These are phyloP conservation scores for Corynascus novoguineensis DNA, from an alignment of 495 filamentous ascomycete species.

Conservation along the genomic window DNA sequence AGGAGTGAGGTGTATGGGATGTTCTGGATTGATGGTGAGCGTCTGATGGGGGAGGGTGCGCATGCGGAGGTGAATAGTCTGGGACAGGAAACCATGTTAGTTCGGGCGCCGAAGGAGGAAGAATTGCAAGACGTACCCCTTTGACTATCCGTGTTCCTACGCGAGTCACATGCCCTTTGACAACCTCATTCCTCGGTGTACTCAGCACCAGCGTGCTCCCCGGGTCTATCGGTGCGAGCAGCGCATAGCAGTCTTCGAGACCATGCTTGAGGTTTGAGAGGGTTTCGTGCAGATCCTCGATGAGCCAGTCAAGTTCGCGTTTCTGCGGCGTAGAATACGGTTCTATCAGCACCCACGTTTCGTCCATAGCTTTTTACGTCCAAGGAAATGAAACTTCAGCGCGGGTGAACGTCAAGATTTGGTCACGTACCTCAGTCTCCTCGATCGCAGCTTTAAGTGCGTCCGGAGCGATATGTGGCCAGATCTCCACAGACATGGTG, in stretches of 20 bases:
- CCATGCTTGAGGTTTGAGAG: constrained; percentile 73
- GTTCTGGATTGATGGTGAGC: constrained; percentile 46
- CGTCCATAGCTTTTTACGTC: constrained; percentile 12
- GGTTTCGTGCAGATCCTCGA: constrained; percentile 69
- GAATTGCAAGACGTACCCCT: constrained; percentile 47
- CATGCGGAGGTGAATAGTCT: constrained; percentile 47
- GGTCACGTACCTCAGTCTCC: constrained; percentile 59
- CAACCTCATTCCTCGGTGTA: constrained; percentile 76
- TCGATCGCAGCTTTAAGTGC: constrained; percentile 62
- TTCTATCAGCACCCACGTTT: constrained; percentile 35
- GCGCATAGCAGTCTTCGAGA: constrained; percentile 78
- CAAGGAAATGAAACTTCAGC: no score
- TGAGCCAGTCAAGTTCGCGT: constrained; percentile 82
- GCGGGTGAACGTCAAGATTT: no score
- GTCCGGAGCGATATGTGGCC: constrained; percentile 62
- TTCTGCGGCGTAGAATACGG: constrained; percentile 41
- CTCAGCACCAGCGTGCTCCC: constrained; percentile 83
- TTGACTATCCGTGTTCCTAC: constrained; percentile 71
- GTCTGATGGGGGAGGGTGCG: constrained; percentile 47
- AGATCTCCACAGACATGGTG: constrained; percentile 69
- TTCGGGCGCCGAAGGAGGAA: not conserved
- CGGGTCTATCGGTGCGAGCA: constrained; percentile 75
- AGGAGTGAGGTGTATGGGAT: constrained; percentile 59
- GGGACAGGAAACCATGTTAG: not conserved
- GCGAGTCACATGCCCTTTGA: constrained; percentile 87